Percentiles rank a stretch among this genome's conserved stretches.
Conservation (phyloP, 2,329 filamentous ascomycete genomes). For the Diaporthe batatas region DNA sequence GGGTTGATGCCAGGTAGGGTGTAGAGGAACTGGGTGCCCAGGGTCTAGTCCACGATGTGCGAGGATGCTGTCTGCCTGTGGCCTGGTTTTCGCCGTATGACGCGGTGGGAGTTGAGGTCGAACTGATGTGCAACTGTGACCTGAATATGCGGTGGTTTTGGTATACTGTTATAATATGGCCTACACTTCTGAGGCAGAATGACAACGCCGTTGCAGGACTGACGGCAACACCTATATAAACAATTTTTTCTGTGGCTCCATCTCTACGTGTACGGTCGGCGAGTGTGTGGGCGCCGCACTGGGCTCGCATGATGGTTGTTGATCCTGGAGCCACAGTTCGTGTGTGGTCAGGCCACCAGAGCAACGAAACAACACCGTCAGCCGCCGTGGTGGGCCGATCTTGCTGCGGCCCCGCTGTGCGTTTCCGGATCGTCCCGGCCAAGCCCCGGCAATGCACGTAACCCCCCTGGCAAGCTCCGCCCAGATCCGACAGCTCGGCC, state of each 20-base stretch:
- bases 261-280: background rate
- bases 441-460: constrained; percentile 27
- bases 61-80: background rate
- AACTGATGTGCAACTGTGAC: no score
- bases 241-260: background rate
- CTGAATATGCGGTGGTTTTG: no score
- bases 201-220: background rate
- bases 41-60: no score
- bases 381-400: constrained; percentile 38
- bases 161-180: background rate
- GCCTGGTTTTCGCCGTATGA: background rate
- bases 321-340: constrained; percentile 35
- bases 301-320: constrained; percentile 36
- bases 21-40: background rate
- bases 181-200: background rate
- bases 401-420: constrained; percentile 33
- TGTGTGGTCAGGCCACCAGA: constrained; percentile 33
- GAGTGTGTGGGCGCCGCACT: constrained; percentile 6
- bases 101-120: background rate
- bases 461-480: background rate
- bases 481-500: background rate
- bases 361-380: constrained; percentile 35
- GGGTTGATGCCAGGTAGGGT: background rate
- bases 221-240: constrained; percentile 7
- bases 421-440: constrained; percentile 33